These are phyloP conservation scores for Cladosporium cucumerinum DNA, from an alignment of 2,329 filamentous ascomycete genomes.

Conservation along the genomic window DNA sequence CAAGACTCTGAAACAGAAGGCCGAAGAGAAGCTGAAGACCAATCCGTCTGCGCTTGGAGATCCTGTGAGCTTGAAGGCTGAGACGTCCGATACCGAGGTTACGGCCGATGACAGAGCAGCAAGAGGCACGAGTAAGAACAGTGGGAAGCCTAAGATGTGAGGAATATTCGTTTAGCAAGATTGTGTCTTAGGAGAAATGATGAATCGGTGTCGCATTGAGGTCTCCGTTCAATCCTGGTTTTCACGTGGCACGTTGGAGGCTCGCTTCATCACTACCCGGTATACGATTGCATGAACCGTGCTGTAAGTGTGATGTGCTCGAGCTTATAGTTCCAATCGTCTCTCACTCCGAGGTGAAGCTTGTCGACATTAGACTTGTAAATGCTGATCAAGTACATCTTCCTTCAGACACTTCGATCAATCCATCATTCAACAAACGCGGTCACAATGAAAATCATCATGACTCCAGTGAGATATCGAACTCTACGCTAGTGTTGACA, in stretches of 20 bases:
- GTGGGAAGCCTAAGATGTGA: conserved; percentile 34
- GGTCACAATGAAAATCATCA: not conserved
- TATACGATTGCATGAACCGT: not conserved
- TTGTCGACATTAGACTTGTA: too few relatives aligned
- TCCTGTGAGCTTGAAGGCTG: conserved; percentile 30
- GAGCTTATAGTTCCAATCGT: too few relatives aligned
- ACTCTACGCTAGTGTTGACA: not conserved
- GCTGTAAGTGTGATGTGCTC: too few relatives aligned
- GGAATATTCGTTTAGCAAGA: not conserved
- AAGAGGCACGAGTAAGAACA: conserved; percentile 23
- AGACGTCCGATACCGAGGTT: conserved; percentile 30
- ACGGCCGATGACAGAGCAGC: conserved; percentile 35
- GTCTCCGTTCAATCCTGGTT: not conserved
- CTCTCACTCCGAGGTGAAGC: too few relatives aligned
- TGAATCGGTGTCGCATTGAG: not conserved
- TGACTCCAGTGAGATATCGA: not conserved
- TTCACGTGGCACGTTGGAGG: not conserved
- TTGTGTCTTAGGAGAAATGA: not conserved
- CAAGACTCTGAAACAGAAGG: conserved; percentile 28
- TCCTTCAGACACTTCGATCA: not conserved
- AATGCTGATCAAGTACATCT: not conserved
- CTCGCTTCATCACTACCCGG: not conserved
- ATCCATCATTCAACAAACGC: not conserved
- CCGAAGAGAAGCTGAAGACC: conserved; percentile 27
- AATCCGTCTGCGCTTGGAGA: conserved; percentile 30